Conservation (phyloP, 805 yeast species). For the Lachancea thermotolerans region DNA sequence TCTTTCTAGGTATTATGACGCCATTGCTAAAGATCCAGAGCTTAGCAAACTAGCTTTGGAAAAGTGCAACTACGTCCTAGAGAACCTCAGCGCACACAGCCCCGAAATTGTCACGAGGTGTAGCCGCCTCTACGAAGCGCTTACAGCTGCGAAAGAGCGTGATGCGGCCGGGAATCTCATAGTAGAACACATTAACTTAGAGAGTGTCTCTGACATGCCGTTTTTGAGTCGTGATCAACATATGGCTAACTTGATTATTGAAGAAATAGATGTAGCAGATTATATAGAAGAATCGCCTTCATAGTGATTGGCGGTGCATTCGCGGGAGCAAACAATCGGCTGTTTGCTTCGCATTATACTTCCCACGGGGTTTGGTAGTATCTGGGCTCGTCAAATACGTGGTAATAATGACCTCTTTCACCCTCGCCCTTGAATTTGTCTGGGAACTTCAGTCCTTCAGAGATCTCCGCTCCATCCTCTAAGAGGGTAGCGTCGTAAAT, state of each 20-base stretch:
- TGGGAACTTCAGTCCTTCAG: constrained; percentile 69
- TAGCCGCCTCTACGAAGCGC: constrained; percentile 1
- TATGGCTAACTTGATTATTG: constrained; percentile 8
- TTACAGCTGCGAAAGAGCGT: background rate
- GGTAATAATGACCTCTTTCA: constrained; percentile 87
- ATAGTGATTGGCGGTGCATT: background rate
- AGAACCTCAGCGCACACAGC: constrained; percentile 1
- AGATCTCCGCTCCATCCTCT: constrained; percentile 46
- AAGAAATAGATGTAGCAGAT: constrained; percentile 7
- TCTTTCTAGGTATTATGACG: constrained; percentile 1
- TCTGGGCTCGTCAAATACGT: constrained; percentile 91
- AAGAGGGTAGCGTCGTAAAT: constrained; percentile 53
- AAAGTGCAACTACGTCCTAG: constrained; percentile 4
- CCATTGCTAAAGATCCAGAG: constrained; percentile 5
- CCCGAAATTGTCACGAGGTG: constrained; percentile 6
- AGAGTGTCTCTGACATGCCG: constrained; percentile 6
- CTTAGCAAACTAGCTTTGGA: background rate
- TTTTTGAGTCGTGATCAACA: constrained; percentile 7
- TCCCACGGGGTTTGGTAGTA: constrained; percentile 37
- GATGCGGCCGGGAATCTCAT: constrained; percentile 7
- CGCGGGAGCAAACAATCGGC: background rate
- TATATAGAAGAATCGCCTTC: background rate
- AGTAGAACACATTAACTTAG: constrained; percentile 26
- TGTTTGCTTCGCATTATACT: background rate
- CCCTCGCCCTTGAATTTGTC: constrained; percentile 78